Base-by-base conservation (phyloP, 805 yeast genomes). In the Metschnikowia lochheadii region DNA sequence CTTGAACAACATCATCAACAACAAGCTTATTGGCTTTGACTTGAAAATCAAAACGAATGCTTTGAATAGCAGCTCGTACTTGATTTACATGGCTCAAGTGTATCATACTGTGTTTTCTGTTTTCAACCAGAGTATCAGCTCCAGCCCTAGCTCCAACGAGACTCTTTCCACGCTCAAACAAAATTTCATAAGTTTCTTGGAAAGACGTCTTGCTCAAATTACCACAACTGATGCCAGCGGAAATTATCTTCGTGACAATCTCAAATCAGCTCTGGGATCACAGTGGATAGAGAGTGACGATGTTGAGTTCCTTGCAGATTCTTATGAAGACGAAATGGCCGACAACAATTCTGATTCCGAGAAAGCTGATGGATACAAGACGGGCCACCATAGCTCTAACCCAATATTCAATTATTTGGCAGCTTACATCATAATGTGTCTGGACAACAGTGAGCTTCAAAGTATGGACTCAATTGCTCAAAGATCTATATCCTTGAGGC, bases 11-110 rank as follows among this genome's bases (percentile, higher is more conserved):
- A 47, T 72, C 13, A 57, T 72, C 26, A 63, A 64, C 49, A 69
- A 65, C 36, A 56, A 58, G 33, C 54, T 73, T 10, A 55, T 62
- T 11, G 57, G 62, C 6, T 66, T 69, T 47, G 72, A 71, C 49
- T 55, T 70, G 53, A 62, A 58, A 44, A 53, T 68, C 23, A 51
- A 51, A 20, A 49, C 54, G 2, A 34, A 51, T 8, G 33, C 52
- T 6, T 49, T 61, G 40, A 41, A 44, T 7, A 66, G 60, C 49
- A 63, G 74, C 2, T 62, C 71, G 2, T 48, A 51, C 21, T 63
- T 63, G 38, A 58, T 70, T 2, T 62, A 63, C 44, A 65, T 63
- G 52, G 69, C 76, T 17, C 69, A 70, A 45, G 57, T 72, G 18
- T 71, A 61, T 55, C 65, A 64, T 49, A 63, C 72, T 1, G 58